A percentile compares a stretch with the other conserved stretches of the same genome.
These are phyloP conservation scores for Penicillium bialowiezense DNA, from an alignment of 495 filamentous ascomycete species.

Conservation along the genomic window DNA sequence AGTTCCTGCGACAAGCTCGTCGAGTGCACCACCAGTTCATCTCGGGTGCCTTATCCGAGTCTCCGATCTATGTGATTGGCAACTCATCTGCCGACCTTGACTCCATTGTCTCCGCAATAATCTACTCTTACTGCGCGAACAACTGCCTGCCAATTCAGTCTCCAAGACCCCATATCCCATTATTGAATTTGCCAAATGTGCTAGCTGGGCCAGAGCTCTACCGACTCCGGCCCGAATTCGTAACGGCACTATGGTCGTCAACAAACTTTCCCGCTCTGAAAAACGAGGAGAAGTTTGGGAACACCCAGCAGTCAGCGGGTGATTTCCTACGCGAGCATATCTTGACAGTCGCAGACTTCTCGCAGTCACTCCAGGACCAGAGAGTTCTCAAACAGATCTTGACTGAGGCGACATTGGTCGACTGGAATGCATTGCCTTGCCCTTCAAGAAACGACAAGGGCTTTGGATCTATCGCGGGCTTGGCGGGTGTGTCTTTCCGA, in stretches of 20 bases:
- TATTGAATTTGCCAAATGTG: constrained; percentile 70
- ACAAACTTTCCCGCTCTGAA: constrained; percentile 27
- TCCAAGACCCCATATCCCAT: constrained; percentile 66
- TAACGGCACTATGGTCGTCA: constrained; percentile 39
- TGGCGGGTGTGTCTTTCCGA: constrained; percentile 37
- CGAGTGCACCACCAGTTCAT: constrained; percentile 35
- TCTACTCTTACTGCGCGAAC: constrained; percentile 76
- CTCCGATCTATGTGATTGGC: constrained; percentile 46
- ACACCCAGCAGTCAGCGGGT: constrained; percentile 26
- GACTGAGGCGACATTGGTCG: constrained; percentile 64
- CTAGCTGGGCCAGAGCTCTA: constrained; percentile 54
- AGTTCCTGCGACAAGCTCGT: constrained; percentile 38
- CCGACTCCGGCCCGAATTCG: constrained; percentile 75
- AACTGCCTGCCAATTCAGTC: constrained; percentile 42
- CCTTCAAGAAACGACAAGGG: constrained; percentile 28
- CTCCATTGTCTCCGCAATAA: constrained; percentile 80
- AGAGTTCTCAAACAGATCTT: constrained; percentile 10
- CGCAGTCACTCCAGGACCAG: constrained; percentile 14
- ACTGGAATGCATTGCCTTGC: constrained; percentile 80
- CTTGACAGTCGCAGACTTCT: constrained; percentile 42
- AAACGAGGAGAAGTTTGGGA: constrained; percentile 26
- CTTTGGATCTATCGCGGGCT: constrained; percentile 28
- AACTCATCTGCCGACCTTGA: constrained; percentile 73
- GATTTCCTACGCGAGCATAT: constrained; percentile 40
- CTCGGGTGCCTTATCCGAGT: constrained; percentile 23